A percentile compares a stretch with the other conserved stretches of the same genome.
Evolutionary conservation across 2,329 filamentous ascomycete species (phyloP).

Genomic region (Neocucurbitaria cava): DNA sequence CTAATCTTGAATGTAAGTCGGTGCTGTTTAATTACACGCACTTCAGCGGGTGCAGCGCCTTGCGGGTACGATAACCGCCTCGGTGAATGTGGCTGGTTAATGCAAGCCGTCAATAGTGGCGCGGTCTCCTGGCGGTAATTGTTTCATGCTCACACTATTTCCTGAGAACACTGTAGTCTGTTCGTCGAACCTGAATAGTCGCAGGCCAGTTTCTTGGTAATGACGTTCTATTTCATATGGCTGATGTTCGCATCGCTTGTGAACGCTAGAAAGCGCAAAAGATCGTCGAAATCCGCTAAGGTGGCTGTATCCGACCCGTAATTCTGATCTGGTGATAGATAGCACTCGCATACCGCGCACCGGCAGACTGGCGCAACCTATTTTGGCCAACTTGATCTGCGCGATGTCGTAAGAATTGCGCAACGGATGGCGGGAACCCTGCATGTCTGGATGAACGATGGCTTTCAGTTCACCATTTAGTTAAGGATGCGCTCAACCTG

Average conservation of each 20-base stretch:
- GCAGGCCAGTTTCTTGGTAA: background rate
- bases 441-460: background rate
- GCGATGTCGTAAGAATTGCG: background rate
- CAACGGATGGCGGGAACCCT: background rate
- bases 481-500: background rate
- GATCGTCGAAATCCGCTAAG: background rate
- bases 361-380: too few relatives aligned
- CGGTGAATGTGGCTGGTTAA: background rate
- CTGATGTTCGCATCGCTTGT: background rate
- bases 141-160: background rate
- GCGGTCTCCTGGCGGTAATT: background rate
- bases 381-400: background rate
- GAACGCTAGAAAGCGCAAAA: background rate
- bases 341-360: background rate
- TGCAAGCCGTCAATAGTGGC: background rate
- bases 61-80: background rate
- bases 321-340: background rate
- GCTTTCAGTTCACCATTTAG: background rate
- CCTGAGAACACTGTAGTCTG: background rate
- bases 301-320: background rate
- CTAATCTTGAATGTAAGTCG: background rate
- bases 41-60: background rate
- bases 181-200: background rate
- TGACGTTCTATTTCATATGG: background rate
- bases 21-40: background rate